Evolutionary conservation across 495 filamentous ascomycete genomes (phyloP), one percentile per base, ranked within the genome.

Genomic region (Tetracladium marchalianum): DNA sequence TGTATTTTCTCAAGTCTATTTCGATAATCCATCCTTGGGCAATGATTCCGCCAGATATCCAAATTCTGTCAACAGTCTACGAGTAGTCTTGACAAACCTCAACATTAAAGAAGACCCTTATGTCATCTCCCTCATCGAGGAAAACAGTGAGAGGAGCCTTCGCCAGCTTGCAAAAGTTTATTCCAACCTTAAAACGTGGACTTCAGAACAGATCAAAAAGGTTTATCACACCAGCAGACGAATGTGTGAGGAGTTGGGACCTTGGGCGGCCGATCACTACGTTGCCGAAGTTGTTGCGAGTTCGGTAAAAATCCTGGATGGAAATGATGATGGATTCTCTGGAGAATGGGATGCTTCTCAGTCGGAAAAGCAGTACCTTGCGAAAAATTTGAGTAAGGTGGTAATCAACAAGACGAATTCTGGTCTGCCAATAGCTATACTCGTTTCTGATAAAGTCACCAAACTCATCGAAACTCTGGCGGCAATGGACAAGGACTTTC

Each of bases 201-300:
- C 73, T 44, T 73, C 66, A 19, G 69, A 73, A 33, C 78, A 87
- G 47, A 66, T 97, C 46, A 75, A 69, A 49, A 64, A 57, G 0
- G 68, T 95, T 9, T 62, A 67, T 36, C 62, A 54, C 10, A 76
- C 70, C 35, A 66, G 73, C 17, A 13, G 42, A 1, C 67, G 68
- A 18, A 69, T 94, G 2, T 65, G 63, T n/a, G 54, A 62, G 13
- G 78, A 87, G 46, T 69, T 94, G n/a, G 90, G 90, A 0, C 47
- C 66, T 5, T 88, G 81, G 76, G 83, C 83, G 4, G 72, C 77
- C 0, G 81, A 90, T 22, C 83, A 77, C 53, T 95, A 80, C 53
- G 77, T 93, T 41, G 60, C 62, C 15, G 57, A 66, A 39, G 81
- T 76, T 32, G 66, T 84, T 16, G 54, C 62, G 5, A 69, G 68